Percentiles rank a stretch among this genome's conserved stretches.
phyloP scores from a whole-genome alignment of 495 filamentous ascomycete species.

The Podospora bellae-mahoneyi region DNA sequence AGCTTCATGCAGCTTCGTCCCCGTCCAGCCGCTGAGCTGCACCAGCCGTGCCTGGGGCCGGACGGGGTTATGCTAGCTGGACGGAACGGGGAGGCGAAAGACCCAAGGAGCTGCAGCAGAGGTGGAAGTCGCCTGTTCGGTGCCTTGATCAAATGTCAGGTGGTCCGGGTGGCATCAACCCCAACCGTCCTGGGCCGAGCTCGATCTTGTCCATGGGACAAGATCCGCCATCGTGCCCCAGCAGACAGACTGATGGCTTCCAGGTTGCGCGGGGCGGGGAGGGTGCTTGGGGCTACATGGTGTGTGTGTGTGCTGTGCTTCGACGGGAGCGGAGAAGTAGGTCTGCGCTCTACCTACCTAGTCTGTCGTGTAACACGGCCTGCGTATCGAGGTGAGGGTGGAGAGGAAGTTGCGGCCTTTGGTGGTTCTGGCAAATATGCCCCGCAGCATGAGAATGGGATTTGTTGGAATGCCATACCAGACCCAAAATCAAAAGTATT shows the following conservation, averaged over 20 bases:
- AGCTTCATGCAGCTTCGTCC: conserved; percentile 10
- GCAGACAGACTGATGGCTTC: too few species aligned
- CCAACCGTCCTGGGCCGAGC: neutral
- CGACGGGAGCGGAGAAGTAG: neutral
- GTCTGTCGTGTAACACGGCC: neutral
- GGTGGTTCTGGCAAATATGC: neutral
- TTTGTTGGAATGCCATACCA: neutral
- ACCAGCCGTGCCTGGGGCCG: neutral
- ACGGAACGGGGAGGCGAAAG: neutral
- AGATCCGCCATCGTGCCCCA: neutral
- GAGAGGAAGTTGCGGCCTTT: neutral
- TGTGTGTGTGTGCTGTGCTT: neutral
- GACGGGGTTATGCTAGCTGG: neutral
- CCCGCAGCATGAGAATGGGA: neutral
- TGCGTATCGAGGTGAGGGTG: neutral
- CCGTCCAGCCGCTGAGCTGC: neutral
- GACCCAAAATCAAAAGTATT: neutral
- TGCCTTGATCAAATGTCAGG: neutral
- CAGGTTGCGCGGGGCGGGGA: too few species aligned
- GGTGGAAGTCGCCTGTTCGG: neutral
- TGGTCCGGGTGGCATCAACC: neutral
- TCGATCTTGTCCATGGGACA: neutral
- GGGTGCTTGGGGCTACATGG: neutral
- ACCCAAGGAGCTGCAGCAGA: neutral
- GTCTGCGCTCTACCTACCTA: too few species aligned